Evolutionary conservation across 345 rosid genomes (phyloP).

Genomic region (Erodium maritimum): DNA sequence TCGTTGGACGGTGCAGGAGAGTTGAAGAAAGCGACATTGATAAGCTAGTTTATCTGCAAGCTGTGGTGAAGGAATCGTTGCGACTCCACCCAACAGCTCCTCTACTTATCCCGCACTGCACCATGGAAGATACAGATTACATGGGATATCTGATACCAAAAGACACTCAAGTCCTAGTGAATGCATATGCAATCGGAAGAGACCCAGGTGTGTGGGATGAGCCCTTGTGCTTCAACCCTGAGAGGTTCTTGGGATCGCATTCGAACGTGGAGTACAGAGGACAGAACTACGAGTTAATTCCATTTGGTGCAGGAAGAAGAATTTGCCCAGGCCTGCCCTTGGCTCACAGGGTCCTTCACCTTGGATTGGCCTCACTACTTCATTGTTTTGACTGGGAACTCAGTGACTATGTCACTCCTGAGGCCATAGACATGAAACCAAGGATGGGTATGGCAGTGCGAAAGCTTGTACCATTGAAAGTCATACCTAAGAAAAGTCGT

Average conservation of each 20-base stretch:
- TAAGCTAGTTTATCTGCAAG: constrained; percentile 5
- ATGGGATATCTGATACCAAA: constrained; percentile 4
- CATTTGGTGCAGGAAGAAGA: constrained; percentile 7
- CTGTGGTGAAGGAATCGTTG: constrained; percentile 9
- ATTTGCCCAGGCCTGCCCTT: constrained; percentile 5
- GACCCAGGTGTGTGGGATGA: constrained; percentile 8
- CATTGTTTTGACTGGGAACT: constrained; percentile 2
- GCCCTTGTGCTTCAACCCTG: neutral
- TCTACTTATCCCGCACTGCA: neutral
- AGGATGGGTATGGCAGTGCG: neutral
- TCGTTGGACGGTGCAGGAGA: constrained; percentile 1
- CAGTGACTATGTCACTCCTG: neutral
- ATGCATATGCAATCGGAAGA: constrained; percentile 4
- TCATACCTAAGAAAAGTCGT: neutral
- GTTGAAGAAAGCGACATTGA: constrained; percentile 7
- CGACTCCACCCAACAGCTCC: constrained; percentile 1
- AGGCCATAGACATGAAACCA: neutral
- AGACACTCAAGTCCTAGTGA: constrained; percentile 6
- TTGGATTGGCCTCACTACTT: neutral
- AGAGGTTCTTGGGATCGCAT: constrained; percentile 1
- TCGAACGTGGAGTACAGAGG: constrained; percentile 3
- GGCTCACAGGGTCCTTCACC: neutral
- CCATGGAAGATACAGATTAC: neutral
- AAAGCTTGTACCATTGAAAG: neutral
- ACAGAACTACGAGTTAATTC: neutral